These are phyloP conservation scores for Podaxis mareebaensis DNA, from an alignment of 768 basidiomycete genomes.

Conservation along the genomic window DNA sequence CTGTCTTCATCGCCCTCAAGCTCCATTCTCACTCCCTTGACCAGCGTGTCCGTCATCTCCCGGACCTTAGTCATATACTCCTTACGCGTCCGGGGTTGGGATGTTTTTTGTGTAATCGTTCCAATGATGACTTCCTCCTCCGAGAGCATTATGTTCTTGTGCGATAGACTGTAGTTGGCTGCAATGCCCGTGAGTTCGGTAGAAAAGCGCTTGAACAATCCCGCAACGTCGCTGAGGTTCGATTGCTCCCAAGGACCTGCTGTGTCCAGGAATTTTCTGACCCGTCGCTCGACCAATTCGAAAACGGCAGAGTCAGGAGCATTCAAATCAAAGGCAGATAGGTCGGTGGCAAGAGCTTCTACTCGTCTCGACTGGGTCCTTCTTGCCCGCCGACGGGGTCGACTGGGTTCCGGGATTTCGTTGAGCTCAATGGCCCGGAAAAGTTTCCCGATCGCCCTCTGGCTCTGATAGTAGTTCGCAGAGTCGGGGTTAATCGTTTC, in stretches of 20 bases:
- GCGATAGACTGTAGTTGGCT: slow-evolving; percentile 44
- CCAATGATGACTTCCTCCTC: slow-evolving; percentile 70
- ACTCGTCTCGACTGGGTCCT: slow-evolving; percentile 9
- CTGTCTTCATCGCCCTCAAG: slow-evolving; percentile 50
- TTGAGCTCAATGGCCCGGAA: slow-evolving; percentile 60
- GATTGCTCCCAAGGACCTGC: slow-evolving; percentile 22
- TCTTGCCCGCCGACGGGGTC: slow-evolving; percentile 11
- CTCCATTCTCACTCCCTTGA: slow-evolving; percentile 47
- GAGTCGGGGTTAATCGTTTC: slow-evolving; percentile 46
- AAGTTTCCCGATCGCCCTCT: slow-evolving; percentile 57
- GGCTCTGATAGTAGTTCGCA: slow-evolving; percentile 50
- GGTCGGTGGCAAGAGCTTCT: slow-evolving; percentile 5
- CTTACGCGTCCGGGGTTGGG: slow-evolving; percentile 53
- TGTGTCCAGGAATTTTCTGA: slow-evolving; percentile 34
- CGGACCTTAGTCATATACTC: slow-evolving; percentile 56
- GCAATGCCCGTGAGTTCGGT: slow-evolving; percentile 51
- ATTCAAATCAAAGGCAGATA: slow-evolving; percentile 4
- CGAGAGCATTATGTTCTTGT: slow-evolving; percentile 43
- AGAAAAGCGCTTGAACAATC: slow-evolving; percentile 42
- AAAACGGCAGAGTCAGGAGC: slow-evolving; percentile 4
- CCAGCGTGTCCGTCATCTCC: slow-evolving; percentile 55
- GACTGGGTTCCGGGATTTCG: slow-evolving; percentile 17
- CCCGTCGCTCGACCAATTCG: slow-evolving; percentile 24
- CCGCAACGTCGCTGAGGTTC: slow-evolving; percentile 28
- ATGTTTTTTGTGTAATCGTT: slow-evolving; percentile 63